A percentile compares a stretch with the other conserved stretches of the same genome.
These are phyloP conservation scores for Populus hybrid DNA, from an alignment of 441 rosid genomes.

Conservation along the genomic window DNA sequence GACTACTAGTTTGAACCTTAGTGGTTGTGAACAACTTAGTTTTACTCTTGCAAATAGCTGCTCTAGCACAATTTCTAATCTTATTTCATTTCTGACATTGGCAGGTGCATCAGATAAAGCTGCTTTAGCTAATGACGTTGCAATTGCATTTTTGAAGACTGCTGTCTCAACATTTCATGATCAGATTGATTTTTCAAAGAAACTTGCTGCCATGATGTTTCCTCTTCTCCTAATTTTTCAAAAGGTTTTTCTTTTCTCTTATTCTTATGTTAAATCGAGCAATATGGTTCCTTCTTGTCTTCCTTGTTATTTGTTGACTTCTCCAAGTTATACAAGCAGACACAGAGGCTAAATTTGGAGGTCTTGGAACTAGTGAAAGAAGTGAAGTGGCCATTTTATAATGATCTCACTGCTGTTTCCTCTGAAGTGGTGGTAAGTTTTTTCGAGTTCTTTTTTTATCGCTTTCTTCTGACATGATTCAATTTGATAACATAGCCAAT, in stretches of 20 bases:
- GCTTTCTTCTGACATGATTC: background rate
- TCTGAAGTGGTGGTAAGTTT: slow-evolving; percentile 46
- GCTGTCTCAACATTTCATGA: slow-evolving; percentile 46
- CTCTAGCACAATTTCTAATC: background rate
- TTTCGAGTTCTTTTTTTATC: background rate
- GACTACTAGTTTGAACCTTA: background rate
- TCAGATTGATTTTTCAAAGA: slow-evolving; percentile 41
- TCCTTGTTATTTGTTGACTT: slow-evolving; percentile 8
- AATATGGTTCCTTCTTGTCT: background rate
- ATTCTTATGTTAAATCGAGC: background rate
- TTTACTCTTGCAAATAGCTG: background rate
- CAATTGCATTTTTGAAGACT: slow-evolving; percentile 50
- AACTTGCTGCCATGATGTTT: slow-evolving; percentile 72
- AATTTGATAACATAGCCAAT: background rate
- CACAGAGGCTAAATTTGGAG: slow-evolving; percentile 58
- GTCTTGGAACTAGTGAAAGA: slow-evolving; percentile 61
- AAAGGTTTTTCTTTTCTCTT: slow-evolving; percentile 44
- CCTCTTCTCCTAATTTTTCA: slow-evolving; percentile 75
- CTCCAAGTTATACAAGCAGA: slow-evolving; percentile 43
- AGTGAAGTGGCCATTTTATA: slow-evolving; percentile 65
- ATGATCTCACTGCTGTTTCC: slow-evolving; percentile 43
- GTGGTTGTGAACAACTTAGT: background rate
- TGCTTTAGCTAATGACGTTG: slow-evolving; percentile 56
- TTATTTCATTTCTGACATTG: slow-evolving; percentile 20
- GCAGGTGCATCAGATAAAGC: slow-evolving; percentile 57